Evolutionary conservation across 129 eudicot species (phyloP).

Genomic region (Silybum marianum): DNA sequence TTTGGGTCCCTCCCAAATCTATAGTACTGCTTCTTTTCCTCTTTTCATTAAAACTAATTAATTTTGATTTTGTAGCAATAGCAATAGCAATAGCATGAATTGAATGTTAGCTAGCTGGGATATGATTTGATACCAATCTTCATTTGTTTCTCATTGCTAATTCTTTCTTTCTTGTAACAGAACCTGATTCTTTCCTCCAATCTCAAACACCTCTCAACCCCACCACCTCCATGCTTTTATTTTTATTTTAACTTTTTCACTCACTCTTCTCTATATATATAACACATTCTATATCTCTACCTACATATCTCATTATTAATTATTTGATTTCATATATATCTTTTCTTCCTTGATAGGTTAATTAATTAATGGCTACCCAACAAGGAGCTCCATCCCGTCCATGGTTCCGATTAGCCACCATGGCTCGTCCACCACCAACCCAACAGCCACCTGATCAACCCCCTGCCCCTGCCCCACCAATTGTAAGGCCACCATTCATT

Average conservation of each 20-base stretch:
- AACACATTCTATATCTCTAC: slow-evolving; percentile 1
- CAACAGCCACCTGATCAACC: slow-evolving; percentile 18
- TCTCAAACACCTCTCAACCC: neutral
- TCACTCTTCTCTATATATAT: neutral
- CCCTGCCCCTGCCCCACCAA: slow-evolving; percentile 26
- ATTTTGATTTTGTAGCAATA: no score
- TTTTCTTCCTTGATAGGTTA: neutral
- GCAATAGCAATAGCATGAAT: no score
- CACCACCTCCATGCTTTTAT: neutral
- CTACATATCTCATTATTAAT: no score
- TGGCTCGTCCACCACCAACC: slow-evolving; percentile 33
- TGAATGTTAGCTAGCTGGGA: neutral
- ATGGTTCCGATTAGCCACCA: slow-evolving; percentile 53
- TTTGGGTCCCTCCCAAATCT: neutral
- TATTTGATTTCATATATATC: no score
- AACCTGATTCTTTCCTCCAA: slow-evolving; percentile 26
- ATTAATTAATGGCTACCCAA: slow-evolving; percentile 58
- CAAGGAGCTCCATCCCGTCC: slow-evolving; percentile 49
- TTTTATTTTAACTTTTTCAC: no score
- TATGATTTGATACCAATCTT: slow-evolving; percentile 37
- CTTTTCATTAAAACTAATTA: neutral
- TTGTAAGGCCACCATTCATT: slow-evolving; percentile 18
- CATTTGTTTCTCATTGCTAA: neutral
- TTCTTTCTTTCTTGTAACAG: neutral
- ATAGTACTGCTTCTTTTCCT: slow-evolving; percentile 5